Evolutionary conservation across 2,329 filamentous ascomycete genomes (phyloP), one percentile per base, ranked within the genome.

Genomic region (Fusarium domesticum): DNA sequence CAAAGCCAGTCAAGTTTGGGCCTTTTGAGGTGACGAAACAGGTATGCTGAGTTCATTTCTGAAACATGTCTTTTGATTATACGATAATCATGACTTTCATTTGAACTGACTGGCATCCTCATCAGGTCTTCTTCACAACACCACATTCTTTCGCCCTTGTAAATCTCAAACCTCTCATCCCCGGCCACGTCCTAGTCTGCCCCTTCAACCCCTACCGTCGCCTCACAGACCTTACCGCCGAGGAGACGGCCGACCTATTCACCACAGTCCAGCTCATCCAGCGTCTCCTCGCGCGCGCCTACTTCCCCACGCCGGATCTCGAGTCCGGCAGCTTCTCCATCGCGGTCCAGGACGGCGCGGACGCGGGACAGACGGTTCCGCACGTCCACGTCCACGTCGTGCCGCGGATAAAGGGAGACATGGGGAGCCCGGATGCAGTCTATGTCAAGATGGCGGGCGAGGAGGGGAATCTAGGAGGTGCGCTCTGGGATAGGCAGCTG

Each of bases 341-440:
- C 38, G 91, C 92, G 0, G 79, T 98, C n/a, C 93, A 98, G 66
- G 93, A 98, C 66, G 93, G 93, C 16, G 72, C 76, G 23, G 89
- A 90, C 47, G 89, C 93, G 1, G 93, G 93, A 0, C 93, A 98
- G 77, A 96, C 89, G 45, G 92, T 98, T 35, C 77, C 89, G 7
- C 93, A 98, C 70, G 83, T 96, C 12, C 93, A 98, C 70, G 87
- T 90, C 18, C 93, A 98, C 70, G 80, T 96, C 37, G 92, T 96
- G 42, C 91, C 91, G 16, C 74, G 91, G 28, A 73, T 72, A 46
- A 72, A 70, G 45, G 77, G 83, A 31, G 75, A 82, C 63, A 76
- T 65, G 63, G 71, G 58, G 23, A 62, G 48, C 41, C 63, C 64
- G 5, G 91, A 96, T 67, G 81, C 80, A 48, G 78, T 98, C 39